Base-by-base conservation (phyloP, 441 rosid genomes). In the Francoa sonchifolia region DNA sequence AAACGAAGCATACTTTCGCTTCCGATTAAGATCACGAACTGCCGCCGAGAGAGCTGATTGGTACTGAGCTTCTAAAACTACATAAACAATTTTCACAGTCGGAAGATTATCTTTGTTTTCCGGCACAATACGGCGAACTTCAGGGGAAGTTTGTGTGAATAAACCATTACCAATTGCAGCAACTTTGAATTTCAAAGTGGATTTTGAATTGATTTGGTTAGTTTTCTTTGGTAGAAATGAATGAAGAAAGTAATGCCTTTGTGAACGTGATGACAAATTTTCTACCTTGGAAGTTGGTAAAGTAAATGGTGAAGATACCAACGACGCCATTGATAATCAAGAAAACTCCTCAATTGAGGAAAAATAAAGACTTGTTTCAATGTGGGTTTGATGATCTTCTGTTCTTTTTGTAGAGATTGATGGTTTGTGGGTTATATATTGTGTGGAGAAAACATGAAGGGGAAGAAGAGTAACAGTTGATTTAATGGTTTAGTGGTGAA, bases 51-150 rank as follows among this genome's bases (percentile, higher is more conserved):
- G 61, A 18, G 61, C 48, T 0, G 61, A 47, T 48, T 90, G 96
- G 60, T 90, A 90, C 72, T 90, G 99, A 4, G 96, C 99, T 67
- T 90, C 99, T 33, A 90, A 90, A 40, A 90, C 96, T 0, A 86
- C 96, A 51, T 90, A 90, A 26, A 86, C 96, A 44, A 82, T 54
- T 49, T 82, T 90, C 27, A 90, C 99, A 1, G 69, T 62, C 1
- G 96, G 96, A 27, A 75, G 71, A 44, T 73, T 71, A 9, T 66
- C 67, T 46, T 64, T 69, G 2, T 72, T 73, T 34, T 72, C 78
- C 4, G 96, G 95, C 15, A 90, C 85, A 1, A 86, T 62, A 50
- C 96, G 68, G 13, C 96, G 94, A 41, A 85, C 93, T 51, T 90
- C 98, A 4, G 6, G 65, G 79, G 85, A 62, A 0, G 96, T 90